Conservation (phyloP, 139 green algal species). For the Chlorella sp. region DNA sequence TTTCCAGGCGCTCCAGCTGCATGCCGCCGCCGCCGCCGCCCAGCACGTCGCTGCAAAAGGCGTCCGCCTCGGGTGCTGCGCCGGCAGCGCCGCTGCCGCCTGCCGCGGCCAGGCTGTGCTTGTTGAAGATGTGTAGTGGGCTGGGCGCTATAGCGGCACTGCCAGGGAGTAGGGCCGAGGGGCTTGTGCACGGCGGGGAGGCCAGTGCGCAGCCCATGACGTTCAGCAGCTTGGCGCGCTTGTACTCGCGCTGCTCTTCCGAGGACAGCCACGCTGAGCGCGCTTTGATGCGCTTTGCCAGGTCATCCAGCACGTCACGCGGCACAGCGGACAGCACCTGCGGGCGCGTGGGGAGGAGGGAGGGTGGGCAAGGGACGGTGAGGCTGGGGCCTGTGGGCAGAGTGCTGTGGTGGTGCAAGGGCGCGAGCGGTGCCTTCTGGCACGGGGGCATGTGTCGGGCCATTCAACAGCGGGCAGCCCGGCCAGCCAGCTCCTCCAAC, state of each 20-base stretch:
- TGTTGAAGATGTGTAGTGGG: too few species aligned
- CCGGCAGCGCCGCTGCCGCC: not conserved
- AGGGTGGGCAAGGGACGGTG: too few species aligned
- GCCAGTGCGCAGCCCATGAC: slow-evolving; percentile 20
- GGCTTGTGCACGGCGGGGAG: too few species aligned
- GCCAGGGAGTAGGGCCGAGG: too few species aligned
- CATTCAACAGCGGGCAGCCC: too few species aligned
- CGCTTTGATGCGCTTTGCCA: not conserved
- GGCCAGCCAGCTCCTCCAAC: too few species aligned
- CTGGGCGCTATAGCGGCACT: too few species aligned
- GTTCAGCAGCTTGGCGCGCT: slow-evolving; percentile 41
- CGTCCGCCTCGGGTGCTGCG: slow-evolving; percentile 16
- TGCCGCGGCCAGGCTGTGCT: not conserved
- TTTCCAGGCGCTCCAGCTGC: slow-evolving; percentile 18
- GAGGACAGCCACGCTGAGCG: slow-evolving; percentile 18
- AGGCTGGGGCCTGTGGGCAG: too few species aligned
- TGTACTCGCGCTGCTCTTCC: slow-evolving; percentile 41
- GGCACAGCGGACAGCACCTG: slow-evolving; percentile 36
- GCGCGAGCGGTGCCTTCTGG: too few species aligned
- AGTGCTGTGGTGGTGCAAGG: too few species aligned
- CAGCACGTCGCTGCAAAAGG: slow-evolving; percentile 35
- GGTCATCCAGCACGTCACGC: not conserved
- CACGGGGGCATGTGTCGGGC: too few species aligned
- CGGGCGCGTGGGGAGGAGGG: not conserved
- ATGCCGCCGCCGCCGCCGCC: not conserved